phyloP scores from a whole-genome alignment of 2,329 filamentous ascomycete species.

The Myriosclerotinia duriaeana region DNA sequence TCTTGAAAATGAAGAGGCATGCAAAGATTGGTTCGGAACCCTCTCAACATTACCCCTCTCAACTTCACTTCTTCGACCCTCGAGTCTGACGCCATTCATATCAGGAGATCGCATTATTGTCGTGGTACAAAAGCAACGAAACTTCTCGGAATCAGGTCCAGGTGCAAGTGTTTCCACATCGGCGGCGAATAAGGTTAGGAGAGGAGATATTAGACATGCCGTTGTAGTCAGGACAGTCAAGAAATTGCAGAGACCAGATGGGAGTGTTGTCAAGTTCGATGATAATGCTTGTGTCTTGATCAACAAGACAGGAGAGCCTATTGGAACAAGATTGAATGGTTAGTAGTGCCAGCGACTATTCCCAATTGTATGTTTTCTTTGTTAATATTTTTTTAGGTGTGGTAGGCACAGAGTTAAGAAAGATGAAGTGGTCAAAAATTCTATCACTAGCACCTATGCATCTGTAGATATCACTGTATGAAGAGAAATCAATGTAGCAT shows the following conservation, averaged over 20 bases:
- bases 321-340: conserved; percentile 87
- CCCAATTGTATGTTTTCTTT: conserved; percentile 3
- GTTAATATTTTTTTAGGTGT: conserved; percentile 55
- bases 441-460: conserved; percentile 88
- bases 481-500: conserved; percentile 12
- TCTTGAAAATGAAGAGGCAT: conserved; percentile 84
- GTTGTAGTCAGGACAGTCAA: conserved; percentile 91
- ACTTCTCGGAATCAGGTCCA: conserved; percentile 68
- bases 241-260: conserved; percentile 82
- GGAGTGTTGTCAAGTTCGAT: conserved; percentile 87
- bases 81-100: conserved; percentile 10
- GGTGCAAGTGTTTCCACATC: conserved; percentile 70
- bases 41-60: conserved; percentile 13
- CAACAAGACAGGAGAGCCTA: conserved; percentile 94
- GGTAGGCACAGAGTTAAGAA: conserved; percentile 83
- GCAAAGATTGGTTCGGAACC: conserved; percentile 76
- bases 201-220: conserved; percentile 94
- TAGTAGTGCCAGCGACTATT: conserved; percentile 35
- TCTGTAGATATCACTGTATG: conserved; percentile 48
- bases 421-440: conserved; percentile 98
- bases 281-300: conserved; percentile 98
- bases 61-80: neutral
- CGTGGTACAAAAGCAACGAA: conserved; percentile 94
- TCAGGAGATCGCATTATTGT: conserved; percentile 94
- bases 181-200: conserved; percentile 87